phyloP scores from a whole-genome alignment of 1,284 basidiomycete species.

The Cutaneotrichosporon cutaneum region DNA sequence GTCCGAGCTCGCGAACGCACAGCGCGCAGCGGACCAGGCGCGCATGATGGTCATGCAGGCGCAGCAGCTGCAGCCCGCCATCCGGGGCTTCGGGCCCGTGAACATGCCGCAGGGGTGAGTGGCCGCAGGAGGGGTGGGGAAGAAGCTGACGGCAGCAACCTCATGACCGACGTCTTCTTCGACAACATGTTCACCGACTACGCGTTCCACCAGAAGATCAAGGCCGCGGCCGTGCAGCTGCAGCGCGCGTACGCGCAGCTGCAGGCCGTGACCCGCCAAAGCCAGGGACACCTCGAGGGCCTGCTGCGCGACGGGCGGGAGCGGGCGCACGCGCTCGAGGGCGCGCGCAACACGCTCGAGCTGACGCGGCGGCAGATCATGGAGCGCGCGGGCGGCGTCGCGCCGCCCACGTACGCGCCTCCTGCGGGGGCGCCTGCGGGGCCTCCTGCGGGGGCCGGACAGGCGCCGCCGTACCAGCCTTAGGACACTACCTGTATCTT shows the following conservation, averaged over 20 bases:
- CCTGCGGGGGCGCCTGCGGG: neutral
- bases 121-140: neutral
- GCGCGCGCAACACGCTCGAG: slow-evolving; percentile 13
- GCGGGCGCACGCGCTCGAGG: slow-evolving; percentile 7
- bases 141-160: slow-evolving; percentile 6
- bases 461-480: too few species aligned
- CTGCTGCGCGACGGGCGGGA: neutral
- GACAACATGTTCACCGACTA: slow-evolving; percentile 32
- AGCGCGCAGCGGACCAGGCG: slow-evolving; percentile 29
- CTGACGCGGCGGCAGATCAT: slow-evolving; percentile 15
- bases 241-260: neutral
- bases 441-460: too few species aligned
- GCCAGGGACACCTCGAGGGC: slow-evolving; percentile 3
- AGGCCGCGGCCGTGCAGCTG: slow-evolving; percentile 8
- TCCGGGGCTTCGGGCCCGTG: slow-evolving; percentile 16
- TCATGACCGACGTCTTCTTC: slow-evolving; percentile 33
- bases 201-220: slow-evolving; percentile 28
- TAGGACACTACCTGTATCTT: too few species aligned
- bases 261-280: slow-evolving; percentile 8
- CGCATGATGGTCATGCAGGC: slow-evolving; percentile 28
- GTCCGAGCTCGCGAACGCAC: slow-evolving; percentile 25
- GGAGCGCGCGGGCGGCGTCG: slow-evolving; percentile 4
- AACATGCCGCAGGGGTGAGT: slow-evolving; percentile 26
- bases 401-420: neutral
- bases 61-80: slow-evolving; percentile 25